Percentiles rank a stretch among this genome's conserved stretches.
Conservation (phyloP, 1,284 basidiomycete species). For the Thelephora terrestris region DNA sequence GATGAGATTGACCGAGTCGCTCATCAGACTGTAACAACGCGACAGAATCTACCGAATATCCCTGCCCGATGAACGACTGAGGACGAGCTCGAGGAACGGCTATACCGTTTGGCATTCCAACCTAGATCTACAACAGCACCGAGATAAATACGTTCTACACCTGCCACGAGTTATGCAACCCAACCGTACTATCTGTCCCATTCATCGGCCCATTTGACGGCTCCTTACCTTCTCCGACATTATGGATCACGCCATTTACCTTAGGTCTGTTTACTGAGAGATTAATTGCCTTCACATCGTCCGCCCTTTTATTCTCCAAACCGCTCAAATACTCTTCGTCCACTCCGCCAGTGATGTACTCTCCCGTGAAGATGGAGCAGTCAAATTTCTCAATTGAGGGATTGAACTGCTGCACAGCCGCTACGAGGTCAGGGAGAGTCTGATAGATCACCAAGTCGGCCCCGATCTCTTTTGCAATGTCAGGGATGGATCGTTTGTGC, state of each 20-base stretch:
- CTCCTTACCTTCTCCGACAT: constrained; percentile 19
- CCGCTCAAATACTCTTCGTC: constrained; percentile 75
- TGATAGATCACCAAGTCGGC: constrained; percentile 98
- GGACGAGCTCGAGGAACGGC: too few relatives aligned
- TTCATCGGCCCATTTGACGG: constrained; percentile 33
- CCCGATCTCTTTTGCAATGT: constrained; percentile 81
- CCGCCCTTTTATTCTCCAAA: constrained; percentile 74
- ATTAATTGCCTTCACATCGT: constrained; percentile 60
- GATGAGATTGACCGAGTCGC: too few relatives aligned
- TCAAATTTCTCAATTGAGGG: constrained; percentile 76
- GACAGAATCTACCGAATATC: too few relatives aligned
- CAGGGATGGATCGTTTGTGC: constrained; percentile 64
- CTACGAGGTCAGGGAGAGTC: constrained; percentile 82
- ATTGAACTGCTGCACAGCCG: constrained; percentile 87
- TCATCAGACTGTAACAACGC: too few relatives aligned
- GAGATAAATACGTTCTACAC: not conserved
- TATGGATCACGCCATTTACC: constrained; percentile 10
- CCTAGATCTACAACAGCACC: too few relatives aligned
- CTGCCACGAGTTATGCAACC: constrained; percentile 65
- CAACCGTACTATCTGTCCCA: constrained; percentile 64
- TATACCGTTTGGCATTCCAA: too few relatives aligned
- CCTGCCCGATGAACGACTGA: too few relatives aligned
- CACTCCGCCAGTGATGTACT: constrained; percentile 96
- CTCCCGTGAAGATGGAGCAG: constrained; percentile 96
- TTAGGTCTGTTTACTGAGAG: constrained; percentile 21